Evolutionary conservation across 169 alveolate genomes (phyloP).

Genomic region (Plasmodium knowlesi): DNA sequence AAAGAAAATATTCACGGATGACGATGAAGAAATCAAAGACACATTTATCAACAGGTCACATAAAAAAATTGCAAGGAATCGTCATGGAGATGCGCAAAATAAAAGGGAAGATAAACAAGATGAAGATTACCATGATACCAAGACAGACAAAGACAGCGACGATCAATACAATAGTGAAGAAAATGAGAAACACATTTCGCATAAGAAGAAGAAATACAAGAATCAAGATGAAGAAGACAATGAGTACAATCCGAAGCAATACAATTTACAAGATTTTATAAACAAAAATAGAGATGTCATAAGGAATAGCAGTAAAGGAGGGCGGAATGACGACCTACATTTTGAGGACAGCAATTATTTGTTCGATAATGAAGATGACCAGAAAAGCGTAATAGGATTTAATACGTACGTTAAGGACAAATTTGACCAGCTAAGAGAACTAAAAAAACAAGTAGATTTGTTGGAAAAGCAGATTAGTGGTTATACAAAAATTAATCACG

Average conservation of each 20-base stretch:
- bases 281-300: constrained; percentile 71
- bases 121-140: neutral
- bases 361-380: constrained; percentile 70
- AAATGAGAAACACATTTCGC: neutral
- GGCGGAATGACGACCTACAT: neutral
- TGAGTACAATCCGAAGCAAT: constrained; percentile 45
- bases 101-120: constrained; percentile 27
- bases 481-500: constrained; percentile 45
- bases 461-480: constrained; percentile 40
- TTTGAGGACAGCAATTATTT: constrained; percentile 21
- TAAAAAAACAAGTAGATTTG: constrained; percentile 49
- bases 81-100: neutral
- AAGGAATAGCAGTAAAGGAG: constrained; percentile 1
- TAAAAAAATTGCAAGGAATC: constrained; percentile 32
- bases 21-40: constrained; percentile 21
- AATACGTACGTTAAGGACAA: constrained; percentile 54
- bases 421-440: constrained; percentile 47
- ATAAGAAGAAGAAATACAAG: neutral
- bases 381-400: constrained; percentile 45
- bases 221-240: constrained; percentile 12
- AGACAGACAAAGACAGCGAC: neutral
- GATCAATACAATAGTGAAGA: constrained; percentile 1
- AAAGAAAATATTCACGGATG: constrained; percentile 65
- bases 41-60: neutral
- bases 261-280: constrained; percentile 55